Evolutionary conservation across 2,329 filamentous ascomycete genomes (phyloP), one percentile per base, ranked within the genome.

Genomic region (Talaromyces marneffei): DNA sequence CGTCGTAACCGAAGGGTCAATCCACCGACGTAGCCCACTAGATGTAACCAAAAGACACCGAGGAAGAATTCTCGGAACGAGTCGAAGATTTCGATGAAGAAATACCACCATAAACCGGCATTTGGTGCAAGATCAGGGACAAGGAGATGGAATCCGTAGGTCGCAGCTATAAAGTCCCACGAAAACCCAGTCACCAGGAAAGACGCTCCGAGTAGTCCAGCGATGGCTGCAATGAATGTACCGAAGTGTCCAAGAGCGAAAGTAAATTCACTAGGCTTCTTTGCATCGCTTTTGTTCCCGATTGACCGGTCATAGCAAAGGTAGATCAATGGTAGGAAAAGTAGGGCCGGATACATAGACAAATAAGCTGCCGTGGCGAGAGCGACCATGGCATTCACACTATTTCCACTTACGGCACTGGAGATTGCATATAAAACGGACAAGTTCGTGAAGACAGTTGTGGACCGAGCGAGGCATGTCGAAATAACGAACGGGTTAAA

Each of bases 1-100:
- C 84, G 83, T 50, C 91, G 87, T 35, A 99, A 79, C 62, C 93
- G 88, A 60, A 97, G 83, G 12, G 88, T 91, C 44, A 99, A 79
- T 0, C 91, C 93, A 16, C 89, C 89, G 37, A 96, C 90, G 75
- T 99, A 99, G 40, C 90, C 89, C 0, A 89, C 86, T 62, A 97
- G 85, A 72, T 99, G 94, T 63, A 99, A 83, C 92, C 95, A 97
- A 79, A 99, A 99, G 54, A 99, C 92, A 59, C 90, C 94, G 2
- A 99, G 84, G 82, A 97, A 99, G 81, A 99, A 99, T 68, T 89
- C 88, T 40, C 94, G 85, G 82, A 99, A 99, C 0, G 92, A 93
- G 77, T 99, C 94, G 74, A 99, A 99, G 87, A 99, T 99, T 73
- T 99, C 93, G 67, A 95, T 96, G 73, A 99, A 97, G 78, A 99